Percentiles rank a stretch among this genome's conserved stretches.
Conservation (phyloP, 2,329 filamentous ascomycete species). For the Colletotrichum liaoningense region DNA sequence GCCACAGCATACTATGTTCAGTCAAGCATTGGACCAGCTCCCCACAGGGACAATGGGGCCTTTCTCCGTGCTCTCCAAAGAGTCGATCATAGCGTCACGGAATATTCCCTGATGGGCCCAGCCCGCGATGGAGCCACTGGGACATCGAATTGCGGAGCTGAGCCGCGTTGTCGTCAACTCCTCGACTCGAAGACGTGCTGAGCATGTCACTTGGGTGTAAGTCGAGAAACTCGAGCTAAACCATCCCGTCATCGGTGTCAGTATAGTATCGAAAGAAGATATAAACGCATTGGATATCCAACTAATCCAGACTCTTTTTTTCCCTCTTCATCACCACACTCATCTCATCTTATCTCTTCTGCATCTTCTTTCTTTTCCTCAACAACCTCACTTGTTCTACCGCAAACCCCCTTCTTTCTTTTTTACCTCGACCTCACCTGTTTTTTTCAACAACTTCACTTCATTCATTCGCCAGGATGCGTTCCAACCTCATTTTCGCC, state of each 20-base stretch:
- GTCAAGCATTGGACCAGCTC: conserved; percentile 1
- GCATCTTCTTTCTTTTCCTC: conserved; percentile 17
- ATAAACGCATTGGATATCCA: conserved; percentile 12
- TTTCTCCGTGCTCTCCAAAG: not conserved
- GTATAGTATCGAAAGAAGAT: not conserved
- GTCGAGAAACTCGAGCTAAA: not conserved
- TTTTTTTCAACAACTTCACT: conserved; percentile 3
- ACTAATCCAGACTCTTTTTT: not conserved
- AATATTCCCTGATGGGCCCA: conserved; percentile 9
- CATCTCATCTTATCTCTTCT: conserved; percentile 15
- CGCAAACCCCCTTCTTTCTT: conserved; percentile 1
- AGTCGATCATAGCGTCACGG: conserved; percentile 14
- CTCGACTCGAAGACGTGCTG: conserved; percentile 1
- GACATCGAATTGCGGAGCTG: conserved; percentile 14
- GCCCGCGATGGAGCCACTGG: conserved; percentile 8
- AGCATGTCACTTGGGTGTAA: conserved; percentile 1
- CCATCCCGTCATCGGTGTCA: not conserved
- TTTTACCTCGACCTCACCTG: not conserved
- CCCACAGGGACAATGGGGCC: not conserved
- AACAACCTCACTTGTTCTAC: conserved; percentile 7
- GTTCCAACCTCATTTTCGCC: conserved; percentile 30
- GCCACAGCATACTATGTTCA: not conserved
- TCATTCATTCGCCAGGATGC: conserved; percentile 26
- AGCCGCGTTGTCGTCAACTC: conserved; percentile 12
- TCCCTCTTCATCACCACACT: conserved; percentile 14